phyloP scores from a whole-genome alignment of 768 basidiomycete species.

The Mrakia hoshinonis region DNA sequence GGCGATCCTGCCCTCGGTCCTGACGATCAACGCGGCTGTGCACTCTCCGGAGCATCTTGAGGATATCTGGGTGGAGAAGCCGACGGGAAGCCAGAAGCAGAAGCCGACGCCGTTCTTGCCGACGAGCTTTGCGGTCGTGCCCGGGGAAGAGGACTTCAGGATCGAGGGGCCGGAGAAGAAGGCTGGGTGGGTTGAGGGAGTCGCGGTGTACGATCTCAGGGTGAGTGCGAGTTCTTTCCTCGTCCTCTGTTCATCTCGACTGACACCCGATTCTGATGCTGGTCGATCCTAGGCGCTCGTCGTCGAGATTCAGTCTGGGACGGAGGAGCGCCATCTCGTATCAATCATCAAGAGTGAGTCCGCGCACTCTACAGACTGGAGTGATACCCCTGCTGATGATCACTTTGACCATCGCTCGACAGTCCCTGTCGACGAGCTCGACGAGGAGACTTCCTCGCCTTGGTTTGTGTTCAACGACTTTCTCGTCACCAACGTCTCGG shows the following conservation, averaged over 20 bases:
- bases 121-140: conserved; percentile 40
- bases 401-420: background rate
- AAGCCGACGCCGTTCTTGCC: conserved; percentile 50
- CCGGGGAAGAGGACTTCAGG: conserved; percentile 41
- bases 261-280: no score
- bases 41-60: conserved; percentile 60
- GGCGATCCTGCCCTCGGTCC: conserved; percentile 60
- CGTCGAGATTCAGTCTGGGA: conserved; percentile 65
- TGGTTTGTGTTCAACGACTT: conserved; percentile 99
- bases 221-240: conserved; percentile 45
- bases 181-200: conserved; percentile 51
- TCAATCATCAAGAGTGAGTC: conserved; percentile 70
- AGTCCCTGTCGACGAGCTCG: conserved; percentile 64
- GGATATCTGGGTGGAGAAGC: conserved; percentile 63
- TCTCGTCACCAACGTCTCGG: conserved; percentile 69
- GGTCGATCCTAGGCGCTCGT: conserved; percentile 72
- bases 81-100: conserved; percentile 14
- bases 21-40: conserved; percentile 77
- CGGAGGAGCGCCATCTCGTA: conserved; percentile 70
- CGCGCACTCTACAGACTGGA: background rate
- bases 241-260: background rate
- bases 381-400: background rate
- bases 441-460: conserved; percentile 46
- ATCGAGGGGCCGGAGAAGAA: conserved; percentile 42
- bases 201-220: conserved; percentile 60